Conservation (phyloP, 139 green algal species). For the Coelastrella sp. region DNA sequence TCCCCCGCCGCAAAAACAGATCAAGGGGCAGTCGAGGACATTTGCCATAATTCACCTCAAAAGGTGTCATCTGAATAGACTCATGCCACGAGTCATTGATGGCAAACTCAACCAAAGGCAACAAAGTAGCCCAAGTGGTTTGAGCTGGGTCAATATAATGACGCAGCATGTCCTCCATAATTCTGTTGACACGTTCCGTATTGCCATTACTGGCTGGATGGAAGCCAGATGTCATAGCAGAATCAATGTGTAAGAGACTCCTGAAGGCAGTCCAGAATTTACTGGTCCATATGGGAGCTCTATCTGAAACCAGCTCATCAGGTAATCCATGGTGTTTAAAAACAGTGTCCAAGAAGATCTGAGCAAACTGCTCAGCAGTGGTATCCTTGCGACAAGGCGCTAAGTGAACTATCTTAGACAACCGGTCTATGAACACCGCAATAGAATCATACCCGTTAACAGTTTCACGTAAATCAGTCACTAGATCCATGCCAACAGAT, state of each 20-base stretch:
- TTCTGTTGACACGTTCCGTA: constrained; percentile 70
- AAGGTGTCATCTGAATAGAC: constrained; percentile 51
- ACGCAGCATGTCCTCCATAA: constrained; percentile 68
- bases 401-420: constrained; percentile 57
- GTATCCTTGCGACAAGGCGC: constrained; percentile 11
- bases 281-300: not conserved
- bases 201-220: constrained; percentile 65
- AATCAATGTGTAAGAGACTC: not conserved
- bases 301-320: not conserved
- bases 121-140: constrained; percentile 62
- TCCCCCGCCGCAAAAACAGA: not conserved
- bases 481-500: constrained; percentile 52
- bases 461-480: constrained; percentile 51
- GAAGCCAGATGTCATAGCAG: constrained; percentile 24
- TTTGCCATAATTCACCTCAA: constrained; percentile 58
- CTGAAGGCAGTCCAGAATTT: constrained; percentile 7
- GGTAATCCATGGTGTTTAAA: not conserved
- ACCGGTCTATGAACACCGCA: constrained; percentile 56
- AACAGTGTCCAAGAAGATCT: constrained; percentile 3
- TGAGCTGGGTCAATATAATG: constrained; percentile 50
- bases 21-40: constrained; percentile 49
- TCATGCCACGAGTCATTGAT: constrained; percentile 61
- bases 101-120: constrained; percentile 63
- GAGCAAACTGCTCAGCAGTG: constrained; percentile 13
- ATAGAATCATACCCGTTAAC: constrained; percentile 49